Conservation (phyloP, 1,139 yeast genomes). For the Geotrichum phurueaensis region DNA sequence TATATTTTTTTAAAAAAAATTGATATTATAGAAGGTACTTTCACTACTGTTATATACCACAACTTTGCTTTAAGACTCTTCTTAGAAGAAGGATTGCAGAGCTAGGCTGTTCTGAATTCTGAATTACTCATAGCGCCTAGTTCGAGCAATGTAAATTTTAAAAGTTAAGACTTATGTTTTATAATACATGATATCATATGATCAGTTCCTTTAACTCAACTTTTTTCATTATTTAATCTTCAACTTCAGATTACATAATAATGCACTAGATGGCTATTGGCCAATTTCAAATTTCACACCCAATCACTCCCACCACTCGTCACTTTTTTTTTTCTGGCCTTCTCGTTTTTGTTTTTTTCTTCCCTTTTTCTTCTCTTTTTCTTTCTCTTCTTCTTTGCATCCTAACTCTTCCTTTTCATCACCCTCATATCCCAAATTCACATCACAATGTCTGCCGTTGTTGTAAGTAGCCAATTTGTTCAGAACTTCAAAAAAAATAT, state of each 20-base stretch:
- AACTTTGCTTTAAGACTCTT: too few relatives aligned
- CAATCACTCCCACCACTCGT: background rate
- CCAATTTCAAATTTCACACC: background rate
- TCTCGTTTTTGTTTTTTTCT: background rate
- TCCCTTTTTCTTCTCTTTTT: slow-evolving; percentile 4
- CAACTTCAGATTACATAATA: background rate
- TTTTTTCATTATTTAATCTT: background rate
- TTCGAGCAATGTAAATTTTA: too few relatives aligned
- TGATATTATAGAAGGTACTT: too few relatives aligned
- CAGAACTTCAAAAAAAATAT: too few relatives aligned
- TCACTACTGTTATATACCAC: too few relatives aligned
- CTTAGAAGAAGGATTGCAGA: too few relatives aligned
- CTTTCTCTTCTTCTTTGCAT: slow-evolving; percentile 5
- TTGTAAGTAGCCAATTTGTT: slow-evolving; percentile 9
- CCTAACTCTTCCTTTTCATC: slow-evolving; percentile 6
- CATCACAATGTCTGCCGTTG: slow-evolving; percentile 16
- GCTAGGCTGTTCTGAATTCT: too few relatives aligned
- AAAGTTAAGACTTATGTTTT: too few relatives aligned
- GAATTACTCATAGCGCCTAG: too few relatives aligned
- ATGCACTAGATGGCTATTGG: background rate
- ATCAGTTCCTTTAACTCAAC: background rate
- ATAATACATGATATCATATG: background rate
- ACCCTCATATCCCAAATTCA: background rate
- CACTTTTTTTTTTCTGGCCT: background rate
- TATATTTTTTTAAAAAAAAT: too few relatives aligned